These are phyloP conservation scores for Trametes punicea DNA, from an alignment of 768 basidiomycete genomes.

Conservation along the genomic window DNA sequence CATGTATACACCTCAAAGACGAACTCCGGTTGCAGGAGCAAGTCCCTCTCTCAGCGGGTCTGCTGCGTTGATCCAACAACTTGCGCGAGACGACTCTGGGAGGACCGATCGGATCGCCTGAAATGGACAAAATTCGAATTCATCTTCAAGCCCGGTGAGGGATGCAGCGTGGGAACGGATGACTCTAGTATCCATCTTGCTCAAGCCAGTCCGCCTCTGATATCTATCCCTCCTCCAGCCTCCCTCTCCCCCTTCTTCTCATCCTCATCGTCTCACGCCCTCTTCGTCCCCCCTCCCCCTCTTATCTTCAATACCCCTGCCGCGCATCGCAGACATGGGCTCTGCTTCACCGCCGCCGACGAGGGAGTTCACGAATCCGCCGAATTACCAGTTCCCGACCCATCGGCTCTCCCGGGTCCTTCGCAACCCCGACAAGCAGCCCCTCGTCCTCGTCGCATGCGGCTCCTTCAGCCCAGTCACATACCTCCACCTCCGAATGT, in stretches of 20 bases:
- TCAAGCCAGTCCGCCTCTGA: slow-evolving; percentile 4
- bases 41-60: not conserved
- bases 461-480: slow-evolving; percentile 98
- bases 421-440: slow-evolving; percentile 65
- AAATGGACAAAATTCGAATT: not conserved
- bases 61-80: not conserved
- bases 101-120: not conserved
- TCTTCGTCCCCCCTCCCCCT: not conserved
- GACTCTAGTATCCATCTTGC: slow-evolving; percentile 21
- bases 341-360: slow-evolving; percentile 12
- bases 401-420: slow-evolving; percentile 60
- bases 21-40: not conserved
- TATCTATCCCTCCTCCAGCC: slow-evolving; percentile 6
- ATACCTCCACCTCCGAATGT: slow-evolving; percentile 98
- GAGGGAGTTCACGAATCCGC: slow-evolving; percentile 54
- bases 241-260: not conserved
- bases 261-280: not conserved
- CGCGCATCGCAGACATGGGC: slow-evolving; percentile 4
- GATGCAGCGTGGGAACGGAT: slow-evolving; percentile 27
- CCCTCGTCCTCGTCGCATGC: slow-evolving; percentile 94
- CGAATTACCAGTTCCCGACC: slow-evolving; percentile 63
- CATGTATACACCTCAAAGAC: not conserved
- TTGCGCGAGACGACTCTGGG: not conserved
- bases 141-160: too few species aligned
- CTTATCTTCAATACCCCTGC: not conserved